Conservation (phyloP, 768 basidiomycete species). For the Tulasnella sp. region DNA sequence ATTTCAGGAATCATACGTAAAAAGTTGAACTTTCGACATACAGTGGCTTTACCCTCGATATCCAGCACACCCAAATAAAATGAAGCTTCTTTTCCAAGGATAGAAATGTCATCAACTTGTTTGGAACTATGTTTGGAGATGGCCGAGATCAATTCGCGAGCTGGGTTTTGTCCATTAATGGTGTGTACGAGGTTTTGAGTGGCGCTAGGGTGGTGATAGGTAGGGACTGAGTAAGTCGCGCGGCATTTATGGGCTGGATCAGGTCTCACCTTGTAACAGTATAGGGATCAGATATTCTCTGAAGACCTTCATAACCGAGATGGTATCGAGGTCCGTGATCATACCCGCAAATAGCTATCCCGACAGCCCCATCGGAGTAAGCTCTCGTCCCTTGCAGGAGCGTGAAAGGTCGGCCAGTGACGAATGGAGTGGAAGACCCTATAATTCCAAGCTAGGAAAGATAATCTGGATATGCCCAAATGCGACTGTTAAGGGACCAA, state of each 20-base stretch:
- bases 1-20: no score
- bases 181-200: constrained; percentile 14
- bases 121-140: no score
- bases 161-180: constrained; percentile 11
- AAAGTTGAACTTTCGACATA: no score
- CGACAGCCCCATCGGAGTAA: constrained; percentile 14
- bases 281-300: constrained; percentile 13
- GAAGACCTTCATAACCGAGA: constrained; percentile 10
- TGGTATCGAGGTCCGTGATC: neutral
- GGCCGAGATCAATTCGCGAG: neutral
- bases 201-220: no score
- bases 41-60: neutral
- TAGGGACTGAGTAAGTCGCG: no score
- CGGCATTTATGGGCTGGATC: no score
- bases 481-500: neutral
- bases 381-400: constrained; percentile 1
- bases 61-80: constrained; percentile 10
- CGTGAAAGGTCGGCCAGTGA: constrained; percentile 15
- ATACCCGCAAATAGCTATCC: neutral
- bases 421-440: constrained; percentile 16
- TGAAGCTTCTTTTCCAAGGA: constrained; percentile 2
- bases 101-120: no score
- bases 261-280: constrained; percentile 7
- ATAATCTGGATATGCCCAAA: neutral
- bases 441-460: constrained; percentile 14